A percentile compares a stretch with the other conserved stretches of the same genome.
These are phyloP conservation scores for Trichoderma gamsii DNA, from an alignment of 495 filamentous ascomycete species.

Conservation along the genomic window DNA sequence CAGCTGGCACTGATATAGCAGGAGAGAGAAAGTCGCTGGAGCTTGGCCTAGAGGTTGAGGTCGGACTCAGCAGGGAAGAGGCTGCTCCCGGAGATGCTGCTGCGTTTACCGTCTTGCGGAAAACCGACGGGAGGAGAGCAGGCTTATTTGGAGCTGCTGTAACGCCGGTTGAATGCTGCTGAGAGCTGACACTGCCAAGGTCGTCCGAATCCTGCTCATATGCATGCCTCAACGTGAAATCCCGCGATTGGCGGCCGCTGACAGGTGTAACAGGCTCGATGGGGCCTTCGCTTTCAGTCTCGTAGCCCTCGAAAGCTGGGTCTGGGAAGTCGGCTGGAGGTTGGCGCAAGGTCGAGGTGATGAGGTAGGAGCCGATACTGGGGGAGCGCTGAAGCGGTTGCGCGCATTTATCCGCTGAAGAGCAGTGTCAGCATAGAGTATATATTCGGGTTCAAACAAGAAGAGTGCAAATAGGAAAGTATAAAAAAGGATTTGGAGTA, in stretches of 20 bases:
- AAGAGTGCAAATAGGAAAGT: neutral
- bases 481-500: neutral
- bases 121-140: constrained; percentile 3
- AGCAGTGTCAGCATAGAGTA: neutral
- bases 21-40: neutral
- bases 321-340: constrained; percentile 36
- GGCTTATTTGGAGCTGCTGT: neutral
- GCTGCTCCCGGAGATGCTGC: neutral
- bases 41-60: neutral
- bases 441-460: neutral
- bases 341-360: constrained; percentile 23
- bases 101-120: neutral
- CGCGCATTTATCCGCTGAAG: neutral
- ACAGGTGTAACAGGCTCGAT: constrained; percentile 46
- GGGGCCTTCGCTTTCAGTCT: constrained; percentile 41
- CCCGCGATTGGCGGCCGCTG: constrained; percentile 45
- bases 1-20: neutral
- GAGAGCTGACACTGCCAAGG: neutral
- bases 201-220: constrained; percentile 10
- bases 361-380: neutral
- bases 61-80: neutral
- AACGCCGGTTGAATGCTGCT: neutral
- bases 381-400: neutral
- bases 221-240: constrained; percentile 27
- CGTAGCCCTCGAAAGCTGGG: constrained; percentile 43